Evolutionary conservation across 1,139 yeast genomes (phyloP).

Genomic region (Yamadazyma taylorii): DNA sequence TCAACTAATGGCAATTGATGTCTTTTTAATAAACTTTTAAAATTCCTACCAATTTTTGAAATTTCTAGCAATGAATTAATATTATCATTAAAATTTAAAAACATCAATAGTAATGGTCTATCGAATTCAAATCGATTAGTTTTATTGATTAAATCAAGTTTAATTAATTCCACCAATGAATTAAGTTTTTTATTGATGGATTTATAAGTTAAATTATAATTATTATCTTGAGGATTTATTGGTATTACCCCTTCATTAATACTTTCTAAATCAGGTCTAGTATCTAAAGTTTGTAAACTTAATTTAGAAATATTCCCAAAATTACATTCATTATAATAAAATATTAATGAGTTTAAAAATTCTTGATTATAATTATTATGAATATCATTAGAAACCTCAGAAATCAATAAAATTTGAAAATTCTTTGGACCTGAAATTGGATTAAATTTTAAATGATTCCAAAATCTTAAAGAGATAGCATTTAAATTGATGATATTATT

Average conservation of each 20-base stretch:
- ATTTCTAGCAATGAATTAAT: conserved; percentile 49
- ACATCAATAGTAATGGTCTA: conserved; percentile 48
- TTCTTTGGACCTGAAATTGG: conserved; percentile 52
- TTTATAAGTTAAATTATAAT: conserved; percentile 28
- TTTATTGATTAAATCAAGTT: conserved; percentile 42
- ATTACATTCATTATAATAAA: conserved; percentile 47
- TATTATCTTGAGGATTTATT: conserved; percentile 21
- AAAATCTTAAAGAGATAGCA: conserved; percentile 41
- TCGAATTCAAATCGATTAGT: conserved; percentile 44
- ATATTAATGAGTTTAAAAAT: conserved; percentile 41
- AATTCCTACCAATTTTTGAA: conserved; percentile 48
- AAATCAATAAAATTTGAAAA: conserved; percentile 53
- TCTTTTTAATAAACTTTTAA: conserved; percentile 39
- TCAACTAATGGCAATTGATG: conserved; percentile 46
- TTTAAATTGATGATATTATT: conserved; percentile 38
- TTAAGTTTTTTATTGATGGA: conserved; percentile 30
- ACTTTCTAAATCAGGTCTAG: conserved; percentile 33
- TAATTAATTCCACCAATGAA: conserved; percentile 35
- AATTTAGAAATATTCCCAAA: conserved; percentile 47
- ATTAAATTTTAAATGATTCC: conserved; percentile 57
- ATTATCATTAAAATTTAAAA: conserved; percentile 45
- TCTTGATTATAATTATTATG: conserved; percentile 23
- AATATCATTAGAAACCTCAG: conserved; percentile 24
- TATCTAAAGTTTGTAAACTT: conserved; percentile 30
- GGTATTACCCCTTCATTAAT: conserved; percentile 36